Evolutionary conservation across 1,139 yeast genomes (phyloP), one percentile per base, ranked within the genome.

Genomic region (Geotrichum candidum): DNA sequence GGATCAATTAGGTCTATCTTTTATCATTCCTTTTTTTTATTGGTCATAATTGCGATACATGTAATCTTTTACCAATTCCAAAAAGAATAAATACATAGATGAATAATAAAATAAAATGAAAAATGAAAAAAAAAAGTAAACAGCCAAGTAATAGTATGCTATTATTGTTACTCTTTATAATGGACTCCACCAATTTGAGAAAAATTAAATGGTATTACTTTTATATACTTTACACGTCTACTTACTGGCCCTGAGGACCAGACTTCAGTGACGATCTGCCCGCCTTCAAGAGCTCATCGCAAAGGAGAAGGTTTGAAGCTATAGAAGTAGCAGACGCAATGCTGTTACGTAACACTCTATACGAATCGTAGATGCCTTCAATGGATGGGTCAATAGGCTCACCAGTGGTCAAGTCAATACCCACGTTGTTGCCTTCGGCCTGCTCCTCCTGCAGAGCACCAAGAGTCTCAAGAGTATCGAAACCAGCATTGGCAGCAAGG

Each of bases 311-410:
- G 74, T 95, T 95, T 66, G 95, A 86, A 0, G 99, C 94, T 72
- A 95, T 95, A 62, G 97, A 97, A 4, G 96, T 88, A 53, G 98
- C 97, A 59, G 96, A 86, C 60, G 92, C 86, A 62, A 95, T 80
- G 31, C 97, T 96, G 74, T 95, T 94, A 78, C 99, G 85, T 65
- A 94, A 78, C 53, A 94, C 99, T 68, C 99, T 81, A 79, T 84
- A 94, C 48, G 96, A 88, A 77, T 95, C 99, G 96, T 97, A 95
- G 64, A 95, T 84, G 65, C 99, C 99, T 73, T 90, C 97, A 61
- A 89, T 83, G 10, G 90, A 81, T 56, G 99, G 98, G 73, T 94
- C 98, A 84, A 94, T 87, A 60, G 98, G 96, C 72, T 92, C 97
- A 53, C 99, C 99, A 15, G 94, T 83, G 65, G 84, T 83, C 68